These are phyloP conservation scores for Vigna radiata DNA, from an alignment of 306 rosid species.

Conservation along the genomic window DNA sequence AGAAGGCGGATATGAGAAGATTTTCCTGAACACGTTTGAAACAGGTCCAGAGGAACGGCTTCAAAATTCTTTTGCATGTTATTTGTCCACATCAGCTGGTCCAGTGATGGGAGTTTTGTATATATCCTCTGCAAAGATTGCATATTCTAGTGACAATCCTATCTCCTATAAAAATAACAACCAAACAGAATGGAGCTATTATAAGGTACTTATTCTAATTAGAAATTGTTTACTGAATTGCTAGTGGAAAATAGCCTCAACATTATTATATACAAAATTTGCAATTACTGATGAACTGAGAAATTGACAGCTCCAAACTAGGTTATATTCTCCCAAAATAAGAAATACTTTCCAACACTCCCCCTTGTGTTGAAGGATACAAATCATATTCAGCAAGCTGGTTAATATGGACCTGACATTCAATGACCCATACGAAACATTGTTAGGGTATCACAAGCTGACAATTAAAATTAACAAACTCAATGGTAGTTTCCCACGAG, in stretches of 20 bases:
- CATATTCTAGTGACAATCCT: conserved; percentile 88
- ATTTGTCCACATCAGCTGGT: conserved; percentile 92
- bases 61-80: conserved; percentile 85
- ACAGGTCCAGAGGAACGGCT: conserved; percentile 79
- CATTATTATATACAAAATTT: neutral
- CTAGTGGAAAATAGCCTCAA: neutral
- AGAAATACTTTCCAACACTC: neutral
- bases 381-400: neutral
- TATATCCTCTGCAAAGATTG: conserved; percentile 79
- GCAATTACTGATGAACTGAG: neutral
- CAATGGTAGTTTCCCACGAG: neutral
- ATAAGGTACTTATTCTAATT: conserved; percentile 66
- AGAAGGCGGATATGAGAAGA: conserved; percentile 93
- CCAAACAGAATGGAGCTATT: conserved; percentile 91
- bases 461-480: neutral
- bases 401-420: neutral
- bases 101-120: conserved; percentile 68
- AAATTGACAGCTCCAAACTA: neutral
- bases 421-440: neutral
- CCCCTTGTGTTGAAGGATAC: neutral
- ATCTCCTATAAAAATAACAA: conserved; percentile 67
- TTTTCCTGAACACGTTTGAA: conserved; percentile 77
- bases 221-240: neutral
- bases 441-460: neutral
- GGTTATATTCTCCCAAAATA: conserved; percentile 4